Conservation (phyloP, 805 yeast species). For the Diddensiella transvaalensis region DNA sequence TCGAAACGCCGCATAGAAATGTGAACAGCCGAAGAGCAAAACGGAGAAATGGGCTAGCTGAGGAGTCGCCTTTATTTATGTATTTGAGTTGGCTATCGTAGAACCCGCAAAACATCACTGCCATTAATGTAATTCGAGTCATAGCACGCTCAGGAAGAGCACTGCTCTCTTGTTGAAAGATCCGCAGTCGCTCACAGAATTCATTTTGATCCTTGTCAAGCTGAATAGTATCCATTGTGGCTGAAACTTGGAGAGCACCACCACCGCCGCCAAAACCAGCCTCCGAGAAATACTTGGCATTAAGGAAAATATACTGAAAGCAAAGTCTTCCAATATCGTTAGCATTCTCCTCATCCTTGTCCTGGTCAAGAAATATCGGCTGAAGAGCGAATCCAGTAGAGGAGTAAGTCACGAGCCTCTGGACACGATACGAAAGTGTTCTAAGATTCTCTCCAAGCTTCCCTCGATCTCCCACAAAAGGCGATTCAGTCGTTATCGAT, state of each 20-base stretch:
- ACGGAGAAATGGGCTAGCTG: not conserved
- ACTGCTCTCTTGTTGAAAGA: no score
- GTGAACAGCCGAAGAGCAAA: not conserved
- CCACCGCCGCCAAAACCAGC: not conserved
- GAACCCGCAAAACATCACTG: not conserved
- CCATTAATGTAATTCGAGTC: not conserved
- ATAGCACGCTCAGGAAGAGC: not conserved
- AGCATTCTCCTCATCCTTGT: not conserved
- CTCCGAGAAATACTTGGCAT: not conserved
- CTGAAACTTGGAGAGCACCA: not conserved
- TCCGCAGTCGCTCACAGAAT: not conserved
- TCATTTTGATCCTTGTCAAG: not conserved
- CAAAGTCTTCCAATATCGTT: not conserved
- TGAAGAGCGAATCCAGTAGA: not conserved
- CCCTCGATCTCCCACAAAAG: no score
- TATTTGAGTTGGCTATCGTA: not conserved
- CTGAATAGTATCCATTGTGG: not conserved
- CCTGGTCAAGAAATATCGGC: not conserved
- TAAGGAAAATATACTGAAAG: not conserved
- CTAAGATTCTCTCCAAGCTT: slow-evolving; percentile 9
- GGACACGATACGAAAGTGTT: not conserved
- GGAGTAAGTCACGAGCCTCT: not conserved
- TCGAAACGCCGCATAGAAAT: not conserved
- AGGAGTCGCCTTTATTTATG: not conserved
- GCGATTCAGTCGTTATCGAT: slow-evolving; percentile 12